These are phyloP conservation scores for Nicotiana knightiana DNA, from an alignment of 257 asterid genomes.

Conservation along the genomic window DNA sequence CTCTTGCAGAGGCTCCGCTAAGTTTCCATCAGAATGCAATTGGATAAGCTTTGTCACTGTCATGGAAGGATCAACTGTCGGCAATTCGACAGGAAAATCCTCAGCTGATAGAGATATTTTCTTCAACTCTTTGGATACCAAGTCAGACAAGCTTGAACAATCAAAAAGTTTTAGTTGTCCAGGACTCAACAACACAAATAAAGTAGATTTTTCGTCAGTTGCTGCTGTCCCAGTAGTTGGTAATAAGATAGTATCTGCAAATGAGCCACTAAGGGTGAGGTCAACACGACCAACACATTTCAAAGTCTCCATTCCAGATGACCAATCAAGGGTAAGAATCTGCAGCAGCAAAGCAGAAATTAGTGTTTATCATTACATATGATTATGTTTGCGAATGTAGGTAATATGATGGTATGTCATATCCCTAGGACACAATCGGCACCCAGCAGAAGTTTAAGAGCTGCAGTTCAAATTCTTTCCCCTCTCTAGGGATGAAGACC, in stretches of 20 bases:
- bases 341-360: slow-evolving; percentile 25
- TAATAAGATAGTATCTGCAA: slow-evolving; percentile 68
- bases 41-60: slow-evolving; percentile 54
- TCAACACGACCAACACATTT: slow-evolving; percentile 61
- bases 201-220: slow-evolving; percentile 36
- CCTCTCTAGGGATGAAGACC: neutral
- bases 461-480: neutral
- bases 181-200: slow-evolving; percentile 66
- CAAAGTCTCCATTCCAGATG: slow-evolving; percentile 67
- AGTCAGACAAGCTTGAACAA: slow-evolving; percentile 37
- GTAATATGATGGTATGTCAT: neutral
- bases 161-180: slow-evolving; percentile 58
- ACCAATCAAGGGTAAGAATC: slow-evolving; percentile 79
- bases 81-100: slow-evolving; percentile 55
- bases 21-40: slow-evolving; percentile 35
- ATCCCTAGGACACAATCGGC: neutral
- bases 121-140: slow-evolving; percentile 32
- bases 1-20: slow-evolving; percentile 35
- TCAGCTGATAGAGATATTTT: slow-evolving; percentile 34
- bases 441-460: neutral
- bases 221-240: slow-evolving; percentile 46
- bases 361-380: neutral
- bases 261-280: slow-evolving; percentile 69
- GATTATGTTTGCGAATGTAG: neutral
- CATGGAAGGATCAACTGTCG: slow-evolving; percentile 63